Base-by-base conservation (phyloP, 2,329 filamentous ascomycete genomes). In the Stemphylium beticola region DNA sequence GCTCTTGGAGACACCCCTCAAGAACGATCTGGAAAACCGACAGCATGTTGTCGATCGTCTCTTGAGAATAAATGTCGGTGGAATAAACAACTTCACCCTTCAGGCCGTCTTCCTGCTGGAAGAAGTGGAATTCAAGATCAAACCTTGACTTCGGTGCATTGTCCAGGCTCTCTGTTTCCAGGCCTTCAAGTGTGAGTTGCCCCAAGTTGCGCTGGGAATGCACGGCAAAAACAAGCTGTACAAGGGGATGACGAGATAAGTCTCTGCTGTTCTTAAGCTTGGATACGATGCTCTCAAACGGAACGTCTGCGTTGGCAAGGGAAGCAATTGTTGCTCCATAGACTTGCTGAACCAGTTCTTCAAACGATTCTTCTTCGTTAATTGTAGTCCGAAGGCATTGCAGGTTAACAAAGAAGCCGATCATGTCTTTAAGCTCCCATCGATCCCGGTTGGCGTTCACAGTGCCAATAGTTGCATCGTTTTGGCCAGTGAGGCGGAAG, bases 361-460 rank as follows among this genome's bases (percentile, higher is more conserved):
- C 12, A 32, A 59, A 59, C 2, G 43, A n/a, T 11, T 48, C 53
- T 2, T 57, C 34, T 2, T 22, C n/a, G n/a, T n/a, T n/a, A 17
- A 59, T 31, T 7, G n/a, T 53, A 2, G 20, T 57, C 10, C 53
- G 48, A 20, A 59, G 17, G 14, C 55, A 58, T 24, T 58, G 55
- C 4, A 55, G 18, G 11, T 58, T 58, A n/a, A 58, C 47, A 46
- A 59, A 59, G 45, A 56, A 59, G 3, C 56, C 56, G n/a, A 59
- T 57, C 32, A 59, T 41, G 2, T 59, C 53, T 36, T 39, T 39
- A 1, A 57, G 0, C 18, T 59, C 56, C 49, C 39, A 53, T 4
- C 32, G 29, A 5, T 53, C 40, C 24, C 48, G 26, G 17, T 57
- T 59, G 12, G 53, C 56, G n/a, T 56, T 56, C 4, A 37, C 7